Base-by-base conservation (phyloP, 176 grass and related monocot species). In the Neostapfia colusana region DNA sequence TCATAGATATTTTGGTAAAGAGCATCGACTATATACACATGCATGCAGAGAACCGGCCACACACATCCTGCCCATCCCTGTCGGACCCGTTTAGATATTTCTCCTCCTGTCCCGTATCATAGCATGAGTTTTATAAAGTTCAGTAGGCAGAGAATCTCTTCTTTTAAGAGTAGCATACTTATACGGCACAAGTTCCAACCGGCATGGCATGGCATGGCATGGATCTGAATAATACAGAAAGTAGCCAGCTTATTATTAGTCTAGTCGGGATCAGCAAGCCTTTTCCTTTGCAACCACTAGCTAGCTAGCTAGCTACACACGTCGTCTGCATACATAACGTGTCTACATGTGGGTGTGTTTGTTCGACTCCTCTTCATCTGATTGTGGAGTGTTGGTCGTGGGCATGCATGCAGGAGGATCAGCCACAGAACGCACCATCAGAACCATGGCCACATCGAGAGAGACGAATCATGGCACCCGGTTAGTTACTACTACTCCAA, bases 351-450 rank as follows among this genome's bases (percentile, higher is more conserved):
- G 1, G 31, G 31, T 31, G 8, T 54, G 18, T n/a, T n/a, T 53
- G 50, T 53, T 56, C 24, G 7, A 56, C 20, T 54, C 18, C 14
- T 60, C 3, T 28, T 28, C 57, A 6, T 28, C 8, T 57, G 26
- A 61, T 61, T 12, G 73, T 45, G 70, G 40, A n/a, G 13, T 61
- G 20, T n/a, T n/a, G 31, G 31, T 31, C 31, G 25, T 63, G 41
- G 51, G 1, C 8, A 41, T 54, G 60, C 41, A 16, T 63, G 83
- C 83, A 97, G 93, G 94, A 93, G 91, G 67, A 97, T 97, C 23
- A 97, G 94, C 82, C 94, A 97, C 71, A 97, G 91, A 31, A 97
- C 86, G 3, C 94, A 97, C 84, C 94, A 97, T 74, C 86, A 90
- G 80, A 91, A 91, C 67, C 94, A 97, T 53, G 94, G 94, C 16